Evolutionary conservation across 1,284 basidiomycete genomes (phyloP), one percentile per base, ranked within the genome.

Genomic region (Apiotrichum gracile): DNA sequence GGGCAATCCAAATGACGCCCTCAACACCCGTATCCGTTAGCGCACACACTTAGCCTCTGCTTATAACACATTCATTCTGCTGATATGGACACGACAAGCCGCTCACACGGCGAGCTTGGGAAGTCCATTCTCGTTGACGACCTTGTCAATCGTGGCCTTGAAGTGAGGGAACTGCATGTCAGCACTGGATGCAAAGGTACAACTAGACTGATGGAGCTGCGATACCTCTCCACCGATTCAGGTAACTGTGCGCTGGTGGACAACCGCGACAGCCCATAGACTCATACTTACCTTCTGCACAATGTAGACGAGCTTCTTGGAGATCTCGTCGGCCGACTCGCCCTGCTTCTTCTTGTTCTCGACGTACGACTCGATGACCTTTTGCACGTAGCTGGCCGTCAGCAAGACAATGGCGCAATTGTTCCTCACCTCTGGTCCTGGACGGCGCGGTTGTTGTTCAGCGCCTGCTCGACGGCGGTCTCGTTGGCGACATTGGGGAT

Each of bases 291-390:
- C 43, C 27, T 31, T 33, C 47, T 49, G 47, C 25, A 57, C 12
- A 24, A 45, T 33, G 31, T 48, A 48, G n/a, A 44, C 47, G 44
- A 58, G 57, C 53, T 58, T 58, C 17, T 41, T 35, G 34, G 24
- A 39, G 29, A 53, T 39, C 43, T 52, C 51, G 19, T 27, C 29
- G 25, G n/a, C 19, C 22, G 26, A 19, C 25, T 51, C 57, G 53
- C 53, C 57, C 53, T 54, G 49, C 52, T 58, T 54, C 50, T 51
- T 39, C 52, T 52, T 49, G 52, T 58, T 54, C 41, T 43, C 47
- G 47, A 49, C 44, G 50, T 58, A 58, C 26, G 53, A 46, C 34
- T 52, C 44, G 43, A 42, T 37, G 9, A 58, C 53, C 33, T 50
- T 7, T 33, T 40, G 35, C 43, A 58, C 57, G 40, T 55, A 58